Evolutionary conservation across 192 early-diverging fungal genomes (phyloP).

Genomic region (Diversispora eburnea): DNA sequence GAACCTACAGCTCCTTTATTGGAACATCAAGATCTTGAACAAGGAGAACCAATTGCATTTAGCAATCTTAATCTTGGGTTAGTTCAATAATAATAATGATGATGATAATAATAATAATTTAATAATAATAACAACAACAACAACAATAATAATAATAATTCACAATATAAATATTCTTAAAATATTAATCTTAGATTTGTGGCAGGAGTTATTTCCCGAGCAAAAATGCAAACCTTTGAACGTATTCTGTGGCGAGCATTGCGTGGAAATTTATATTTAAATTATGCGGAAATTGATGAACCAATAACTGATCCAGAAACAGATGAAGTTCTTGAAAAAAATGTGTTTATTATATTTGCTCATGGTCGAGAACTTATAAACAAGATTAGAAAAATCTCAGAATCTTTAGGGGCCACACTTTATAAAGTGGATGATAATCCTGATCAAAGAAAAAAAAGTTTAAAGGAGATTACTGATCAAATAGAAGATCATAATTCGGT

Average conservation of each 20-base stretch:
- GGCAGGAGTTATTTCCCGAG: slow-evolving; percentile 89
- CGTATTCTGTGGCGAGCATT: slow-evolving; percentile 95
- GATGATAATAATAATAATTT: not conserved
- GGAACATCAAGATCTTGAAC: slow-evolving; percentile 50
- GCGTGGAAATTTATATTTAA: slow-evolving; percentile 96
- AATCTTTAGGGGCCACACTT: slow-evolving; percentile 91
- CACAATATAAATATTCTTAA: not conserved
- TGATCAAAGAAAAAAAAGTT: slow-evolving; percentile 83
- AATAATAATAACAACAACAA: not conserved
- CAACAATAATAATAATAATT: no score
- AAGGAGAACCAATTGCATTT: slow-evolving; percentile 26
- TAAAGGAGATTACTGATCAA: slow-evolving; percentile 73
- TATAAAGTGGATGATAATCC: slow-evolving; percentile 81
- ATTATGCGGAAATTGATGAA: slow-evolving; percentile 94
- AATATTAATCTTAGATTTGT: slow-evolving; percentile 66
- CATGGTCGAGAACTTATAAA: slow-evolving; percentile 87
- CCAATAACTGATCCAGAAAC: slow-evolving; percentile 85
- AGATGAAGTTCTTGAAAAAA: slow-evolving; percentile 89
- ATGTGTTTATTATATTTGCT: slow-evolving; percentile 97
- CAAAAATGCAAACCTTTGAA: slow-evolving; percentile 84
- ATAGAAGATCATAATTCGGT: slow-evolving; percentile 89
- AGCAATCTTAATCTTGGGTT: slow-evolving; percentile 15
- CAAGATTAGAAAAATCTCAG: slow-evolving; percentile 91
- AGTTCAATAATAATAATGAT: not conserved
- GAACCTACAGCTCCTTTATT: slow-evolving; percentile 56